Evolutionary conservation across 306 rosid genomes (phyloP), one percentile per base, ranked within the genome.

Genomic region (Lablab purpureus): DNA sequence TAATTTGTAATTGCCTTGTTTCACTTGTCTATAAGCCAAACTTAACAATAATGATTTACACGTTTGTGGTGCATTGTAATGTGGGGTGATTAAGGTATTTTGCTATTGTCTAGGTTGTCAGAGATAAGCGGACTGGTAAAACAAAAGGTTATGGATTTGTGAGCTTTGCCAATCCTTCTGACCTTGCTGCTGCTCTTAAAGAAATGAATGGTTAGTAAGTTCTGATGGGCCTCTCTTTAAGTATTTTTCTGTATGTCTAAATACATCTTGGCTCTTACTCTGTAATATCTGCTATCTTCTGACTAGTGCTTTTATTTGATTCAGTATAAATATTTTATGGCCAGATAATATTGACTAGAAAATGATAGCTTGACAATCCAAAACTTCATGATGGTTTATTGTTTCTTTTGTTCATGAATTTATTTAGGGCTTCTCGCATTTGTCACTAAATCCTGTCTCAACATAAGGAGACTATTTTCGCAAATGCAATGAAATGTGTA

Each of bases 141-240:
- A 95, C 99, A 69, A 95, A 93, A 87, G 99, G 99, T 59, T 95
- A 91, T 80, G 99, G 99, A 68, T 95, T 95, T 87, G 94, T 95
- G 50, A 95, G 99, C 86, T 95, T 95, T 85, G 88, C 98, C 76
- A 93, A 77, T 82, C 94, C 96, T 25, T 37, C 93, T 80, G 89
- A 86, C 63, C 92, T 95, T 54, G 99, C 99, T 71, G 97, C 85
- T 58, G 96, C 98, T 46, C 93, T 93, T 56, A 96, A 96, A 85
- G 99, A 96, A 88, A 93, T 93, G 97, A 93, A 93, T 58, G 98
- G 97, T 96, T 52, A 76, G 87, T 70, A 74, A 75, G 34, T 62
- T 59, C 37, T 27, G 40, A 59, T 14, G 66, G 34, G 7, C 34
- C 49, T 60, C 51, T 36, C 28, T 71, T 46, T 22, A 34, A 32